These are phyloP conservation scores for Lasiodiplodia theobromae DNA, from an alignment of 2,329 filamentous ascomycete species.

Conservation along the genomic window DNA sequence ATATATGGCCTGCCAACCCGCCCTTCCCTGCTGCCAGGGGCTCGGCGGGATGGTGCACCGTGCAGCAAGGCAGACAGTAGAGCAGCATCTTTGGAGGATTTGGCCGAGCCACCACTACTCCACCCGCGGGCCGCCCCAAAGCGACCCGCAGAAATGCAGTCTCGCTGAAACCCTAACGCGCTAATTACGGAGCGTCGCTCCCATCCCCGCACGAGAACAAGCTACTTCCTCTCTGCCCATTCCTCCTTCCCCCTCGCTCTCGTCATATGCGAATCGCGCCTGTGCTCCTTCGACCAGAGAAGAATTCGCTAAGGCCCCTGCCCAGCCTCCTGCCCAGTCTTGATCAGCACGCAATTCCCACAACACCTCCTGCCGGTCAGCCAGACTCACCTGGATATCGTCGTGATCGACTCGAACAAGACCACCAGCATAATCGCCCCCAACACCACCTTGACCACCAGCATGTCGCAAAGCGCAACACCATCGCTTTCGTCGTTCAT, in stretches of 20 bases:
- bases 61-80: constrained; percentile 1
- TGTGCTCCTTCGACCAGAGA: neutral
- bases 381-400: constrained; percentile 12
- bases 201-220: neutral
- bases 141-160: neutral
- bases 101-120: neutral
- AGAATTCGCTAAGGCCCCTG: constrained; percentile 13
- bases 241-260: neutral
- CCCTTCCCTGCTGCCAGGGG: neutral
- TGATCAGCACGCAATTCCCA: constrained; percentile 8
- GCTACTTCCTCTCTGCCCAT: neutral
- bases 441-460: neutral
- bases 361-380: neutral
- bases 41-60: constrained; percentile 1
- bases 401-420: neutral
- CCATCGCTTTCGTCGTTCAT: neutral
- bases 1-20: neutral
- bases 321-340: constrained; percentile 14
- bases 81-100: neutral
- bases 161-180: constrained; percentile 1
- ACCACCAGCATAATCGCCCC: neutral
- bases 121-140: neutral
- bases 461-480: neutral
- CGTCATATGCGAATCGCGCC: constrained; percentile 5
- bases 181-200: neutral